Percentiles rank a stretch among this genome's conserved stretches.
phyloP scores from a whole-genome alignment of 768 basidiomycete species.

The Agaricus blazei region DNA sequence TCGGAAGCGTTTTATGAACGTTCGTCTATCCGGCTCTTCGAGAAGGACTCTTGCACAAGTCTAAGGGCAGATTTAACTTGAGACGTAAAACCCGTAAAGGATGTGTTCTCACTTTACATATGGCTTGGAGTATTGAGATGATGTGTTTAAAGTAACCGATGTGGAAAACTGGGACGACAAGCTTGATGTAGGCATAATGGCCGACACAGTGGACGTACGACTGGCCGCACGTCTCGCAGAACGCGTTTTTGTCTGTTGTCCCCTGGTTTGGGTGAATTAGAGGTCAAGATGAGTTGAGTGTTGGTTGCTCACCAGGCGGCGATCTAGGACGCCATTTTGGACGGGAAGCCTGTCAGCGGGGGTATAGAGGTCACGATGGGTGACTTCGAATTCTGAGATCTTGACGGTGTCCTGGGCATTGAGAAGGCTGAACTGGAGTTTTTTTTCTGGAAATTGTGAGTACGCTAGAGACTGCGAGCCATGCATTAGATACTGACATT shows the following conservation, averaged over 20 bases:
- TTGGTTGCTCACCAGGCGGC: slow-evolving; percentile 63
- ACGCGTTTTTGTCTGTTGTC: slow-evolving; percentile 87
- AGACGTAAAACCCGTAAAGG: background rate
- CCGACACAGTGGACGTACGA: slow-evolving; percentile 93
- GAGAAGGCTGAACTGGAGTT: slow-evolving; percentile 92
- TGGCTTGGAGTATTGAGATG: slow-evolving; percentile 87
- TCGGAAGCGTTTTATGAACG: slow-evolving; percentile 87
- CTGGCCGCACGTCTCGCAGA: slow-evolving; percentile 94
- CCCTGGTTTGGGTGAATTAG: slow-evolving; percentile 47
- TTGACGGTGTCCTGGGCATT: slow-evolving; percentile 94
- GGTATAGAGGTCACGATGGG: slow-evolving; percentile 88
- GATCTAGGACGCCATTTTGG: slow-evolving; percentile 88
- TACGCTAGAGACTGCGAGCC: slow-evolving; percentile 5
- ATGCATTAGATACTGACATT: slow-evolving; percentile 47
- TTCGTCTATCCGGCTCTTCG: slow-evolving; percentile 79
- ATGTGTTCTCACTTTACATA: slow-evolving; percentile 76
- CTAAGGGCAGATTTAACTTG: slow-evolving; percentile 25
- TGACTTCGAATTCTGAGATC: slow-evolving; percentile 94
- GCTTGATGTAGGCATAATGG: slow-evolving; percentile 98
- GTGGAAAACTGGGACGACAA: slow-evolving; percentile 95
- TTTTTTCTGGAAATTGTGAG: slow-evolving; percentile 57
- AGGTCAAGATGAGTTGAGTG: background rate
- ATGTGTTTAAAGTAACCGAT: slow-evolving; percentile 98
- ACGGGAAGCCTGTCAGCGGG: slow-evolving; percentile 79
- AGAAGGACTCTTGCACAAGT: slow-evolving; percentile 91